Base-by-base conservation (phyloP, 1,139 yeast genomes). In the Pichia sp. region DNA sequence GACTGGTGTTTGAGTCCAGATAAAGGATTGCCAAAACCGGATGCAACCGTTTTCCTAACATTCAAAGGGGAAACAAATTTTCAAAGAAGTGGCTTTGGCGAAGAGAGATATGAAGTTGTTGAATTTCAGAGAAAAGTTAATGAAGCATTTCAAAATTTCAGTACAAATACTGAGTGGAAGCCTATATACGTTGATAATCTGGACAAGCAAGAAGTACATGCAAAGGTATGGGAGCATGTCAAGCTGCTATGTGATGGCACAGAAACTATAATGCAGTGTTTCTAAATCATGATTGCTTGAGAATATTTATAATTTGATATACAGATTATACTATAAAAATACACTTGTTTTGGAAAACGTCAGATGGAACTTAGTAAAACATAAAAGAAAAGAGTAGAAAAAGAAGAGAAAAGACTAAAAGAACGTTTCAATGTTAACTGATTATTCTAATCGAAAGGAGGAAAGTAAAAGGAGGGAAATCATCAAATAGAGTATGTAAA, bases 1-100 rank as follows among this genome's bases (percentile, higher is more conserved):
- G 67, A 75, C 9, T 93, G 98, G 98, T 79, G 96, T 50, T 64
- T 72, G 32, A 65, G 68, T 19, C 91, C 96, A 0, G 98, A 93
- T 55, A 63, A 64, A 25, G 98, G 98, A 0, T 69, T 93, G 18
- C 91, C 95, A 1, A 74, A 68, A 49, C 98, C 99, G 0, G 99
- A 93, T 59, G 47, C 83, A 40, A 83, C 91, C 0, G 46, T 93
- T 2, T 93, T 91, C 51, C 65, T 93, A 45, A 81, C 86, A 21
- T 72, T 86, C 38, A 51, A 62, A 36, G 46, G 59, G 19, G 41
- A 44, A 18, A 68, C 61, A 23, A 69, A 68, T 22, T 69, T 66
- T 3, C 26, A 25, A 12, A 69, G 98, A 42, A 78, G 77, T 17
- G 95, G 95, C 1, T 93, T 84, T 69, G 99, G 99, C 18, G 81